A percentile compares a stretch with the other conserved stretches of the same genome.
phyloP scores from a whole-genome alignment of 1,284 basidiomycete species.

The Heterobasidion irregulare region DNA sequence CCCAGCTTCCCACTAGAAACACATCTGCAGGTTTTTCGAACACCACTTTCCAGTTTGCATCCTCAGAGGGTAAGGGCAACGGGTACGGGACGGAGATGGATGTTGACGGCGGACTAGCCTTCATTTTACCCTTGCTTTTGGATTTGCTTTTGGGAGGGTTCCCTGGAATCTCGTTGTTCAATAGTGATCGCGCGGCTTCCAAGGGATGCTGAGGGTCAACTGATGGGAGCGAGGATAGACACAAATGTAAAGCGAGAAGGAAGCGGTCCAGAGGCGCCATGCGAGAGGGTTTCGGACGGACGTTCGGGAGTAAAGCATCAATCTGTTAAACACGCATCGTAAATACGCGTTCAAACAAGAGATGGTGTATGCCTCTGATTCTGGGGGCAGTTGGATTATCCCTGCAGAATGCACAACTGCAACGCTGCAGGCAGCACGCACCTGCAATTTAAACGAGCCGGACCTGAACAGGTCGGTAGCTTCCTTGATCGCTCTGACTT shows the following conservation, averaged over 20 bases:
- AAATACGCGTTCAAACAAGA: not conserved
- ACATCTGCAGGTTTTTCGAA: conserved; percentile 64
- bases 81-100: conserved; percentile 51
- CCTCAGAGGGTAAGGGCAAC: conserved; percentile 53
- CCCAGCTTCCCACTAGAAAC: conserved; percentile 71
- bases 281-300: conserved; percentile 60
- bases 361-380: too few species aligned
- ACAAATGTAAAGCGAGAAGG: conserved; percentile 51
- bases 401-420: too few species aligned
- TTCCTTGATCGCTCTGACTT: conserved; percentile 71
- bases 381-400: too few species aligned
- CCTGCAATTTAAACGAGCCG: conserved; percentile 81
- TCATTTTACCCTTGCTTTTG: conserved; percentile 12
- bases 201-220: conserved; percentile 60
- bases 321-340: conserved; percentile 40
- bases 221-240: conserved; percentile 50
- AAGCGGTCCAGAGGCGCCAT: conserved; percentile 54
- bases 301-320: conserved; percentile 70
- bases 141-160: conserved; percentile 4
- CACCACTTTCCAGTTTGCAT: conserved; percentile 70
- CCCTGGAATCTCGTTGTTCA: conserved; percentile 22
- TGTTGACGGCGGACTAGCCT: not conserved
- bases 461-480: conserved; percentile 77
- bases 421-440: conserved; percentile 18
- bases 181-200: conserved; percentile 42